Conservation (phyloP, 2,329 filamentous ascomycete genomes). For the Pseudomassariella vexata region DNA sequence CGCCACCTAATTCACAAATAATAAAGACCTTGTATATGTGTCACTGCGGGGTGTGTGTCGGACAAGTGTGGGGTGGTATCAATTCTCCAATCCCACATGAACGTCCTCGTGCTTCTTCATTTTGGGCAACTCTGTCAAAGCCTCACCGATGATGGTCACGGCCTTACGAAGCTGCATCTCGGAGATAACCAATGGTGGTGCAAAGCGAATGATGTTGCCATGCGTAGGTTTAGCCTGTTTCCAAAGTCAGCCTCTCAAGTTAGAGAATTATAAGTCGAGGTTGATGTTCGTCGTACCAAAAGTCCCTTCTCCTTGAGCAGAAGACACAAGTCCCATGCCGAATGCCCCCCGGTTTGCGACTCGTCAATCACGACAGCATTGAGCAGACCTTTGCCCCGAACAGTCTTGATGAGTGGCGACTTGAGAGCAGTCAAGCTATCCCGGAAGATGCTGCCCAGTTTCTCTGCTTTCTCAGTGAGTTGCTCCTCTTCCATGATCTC, state of each 20-base stretch:
- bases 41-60: too few species aligned
- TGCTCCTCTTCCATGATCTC: slow-evolving; percentile 91
- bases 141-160: slow-evolving; percentile 72
- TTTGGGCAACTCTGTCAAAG: slow-evolving; percentile 73
- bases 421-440: slow-evolving; percentile 69
- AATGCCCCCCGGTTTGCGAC: slow-evolving; percentile 73
- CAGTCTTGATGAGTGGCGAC: slow-evolving; percentile 71
- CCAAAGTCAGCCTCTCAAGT: slow-evolving; percentile 18
- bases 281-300: slow-evolving; percentile 56
- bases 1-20: too few species aligned
- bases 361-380: slow-evolving; percentile 98
- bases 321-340: slow-evolving; percentile 95
- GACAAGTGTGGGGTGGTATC: slow-evolving; percentile 8
- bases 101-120: slow-evolving; percentile 39
- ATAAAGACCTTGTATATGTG: neutral
- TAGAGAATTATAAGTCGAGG: slow-evolving; percentile 10
- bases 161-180: slow-evolving; percentile 79
- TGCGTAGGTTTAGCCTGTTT: slow-evolving; percentile 92
- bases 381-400: slow-evolving; percentile 88
- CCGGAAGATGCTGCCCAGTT: slow-evolving; percentile 77
- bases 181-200: slow-evolving; percentile 91
- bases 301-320: slow-evolving; percentile 93
- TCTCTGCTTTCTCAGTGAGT: slow-evolving; percentile 76
- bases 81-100: slow-evolving; percentile 20
- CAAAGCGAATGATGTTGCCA: slow-evolving; percentile 95